Conservation (phyloP, 495 filamentous ascomycete species). For the Chaetomidium leptoderma region DNA sequence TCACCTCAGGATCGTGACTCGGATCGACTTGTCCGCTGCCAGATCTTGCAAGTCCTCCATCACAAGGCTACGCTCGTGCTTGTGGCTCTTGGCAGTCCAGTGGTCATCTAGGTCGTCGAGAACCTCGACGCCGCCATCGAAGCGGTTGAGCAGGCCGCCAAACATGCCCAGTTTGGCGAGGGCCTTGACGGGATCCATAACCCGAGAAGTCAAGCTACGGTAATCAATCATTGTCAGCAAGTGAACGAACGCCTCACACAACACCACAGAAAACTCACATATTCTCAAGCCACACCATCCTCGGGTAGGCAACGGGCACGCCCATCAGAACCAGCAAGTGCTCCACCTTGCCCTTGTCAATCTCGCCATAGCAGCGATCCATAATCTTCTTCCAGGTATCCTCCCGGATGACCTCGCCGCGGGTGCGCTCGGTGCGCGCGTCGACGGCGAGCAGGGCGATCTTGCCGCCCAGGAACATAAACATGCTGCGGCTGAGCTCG, state of each 20-base stretch:
- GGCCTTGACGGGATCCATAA: slow-evolving; percentile 83
- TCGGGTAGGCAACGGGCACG: slow-evolving; percentile 88
- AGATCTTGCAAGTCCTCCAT: slow-evolving; percentile 87
- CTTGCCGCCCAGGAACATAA: slow-evolving; percentile 73
- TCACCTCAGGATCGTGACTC: slow-evolving; percentile 75
- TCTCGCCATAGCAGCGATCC: slow-evolving; percentile 74
- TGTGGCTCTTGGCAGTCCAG: slow-evolving; percentile 94
- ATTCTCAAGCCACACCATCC: slow-evolving; percentile 73
- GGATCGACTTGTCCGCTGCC: slow-evolving; percentile 82
- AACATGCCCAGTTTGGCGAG: slow-evolving; percentile 78
- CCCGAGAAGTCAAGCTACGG: slow-evolving; percentile 62
- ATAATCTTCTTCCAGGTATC: slow-evolving; percentile 80
- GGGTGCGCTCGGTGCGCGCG: slow-evolving; percentile 83
- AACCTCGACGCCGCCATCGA: slow-evolving; percentile 90
- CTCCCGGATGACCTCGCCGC: slow-evolving; percentile 72
- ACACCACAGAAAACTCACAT: slow-evolving; percentile 45
- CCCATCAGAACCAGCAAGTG: slow-evolving; percentile 84
- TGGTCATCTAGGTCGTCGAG: slow-evolving; percentile 91
- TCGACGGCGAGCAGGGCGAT: slow-evolving; percentile 84
- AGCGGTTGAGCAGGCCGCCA: slow-evolving; percentile 75
- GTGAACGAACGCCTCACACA: neutral
- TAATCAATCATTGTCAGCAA: slow-evolving; percentile 40
- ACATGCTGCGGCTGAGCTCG: slow-evolving; percentile 77
- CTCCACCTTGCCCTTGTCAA: slow-evolving; percentile 75
- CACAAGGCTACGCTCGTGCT: slow-evolving; percentile 77